Base-by-base conservation (phyloP, 345 rosid genomes). In the Sisymbrium irio region DNA sequence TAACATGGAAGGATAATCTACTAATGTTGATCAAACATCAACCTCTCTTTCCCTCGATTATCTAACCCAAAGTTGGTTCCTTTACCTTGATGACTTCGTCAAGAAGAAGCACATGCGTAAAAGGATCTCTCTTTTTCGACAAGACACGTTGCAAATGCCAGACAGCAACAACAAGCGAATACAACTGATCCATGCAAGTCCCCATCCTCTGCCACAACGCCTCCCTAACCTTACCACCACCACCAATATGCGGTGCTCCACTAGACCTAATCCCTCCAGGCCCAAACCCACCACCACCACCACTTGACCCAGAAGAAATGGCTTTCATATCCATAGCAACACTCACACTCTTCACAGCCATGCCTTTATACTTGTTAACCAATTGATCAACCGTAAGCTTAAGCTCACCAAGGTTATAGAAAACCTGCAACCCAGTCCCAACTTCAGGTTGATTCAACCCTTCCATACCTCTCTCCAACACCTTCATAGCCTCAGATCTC, bases 101-200 rank as follows among this genome's bases (percentile, higher is more conserved):
- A 36, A 96, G 92, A 80, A 96, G 80, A 82, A 96, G 83, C 28
- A 90, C 91, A 75, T 96, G 99, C 0, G 97, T 86, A 74, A 96
- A 92, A 3, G 99, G 99, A 81, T 92, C 99, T 69, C 92, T 92
- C 82, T 96, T 96, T 85, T 96, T 92, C 3, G 98, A 92, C 73
- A 96, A 56, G 42, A 96, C 96, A 77, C 99, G 85, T 85, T 92
- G 96, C 94, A 96, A 85, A 45, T 96, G 98, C 99, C 99, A 96
- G 72, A 96, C 92, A 3, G 93, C 90, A 27, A 92, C 87, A 59
- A 92, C 82, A 54, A 90, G 80, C 2, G 92, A 82, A 85, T 83
- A 84, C 90, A 92, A 79, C 51, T 86, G 91, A 54, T 95, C 98
- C 96, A 95, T 85, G 82, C 98, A 92, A 75, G 45, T 82, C 12